A percentile compares a stretch with the other conserved stretches of the same genome.
These are phyloP conservation scores for Manihot esculenta DNA, from an alignment of 441 rosid species.

Conservation along the genomic window DNA sequence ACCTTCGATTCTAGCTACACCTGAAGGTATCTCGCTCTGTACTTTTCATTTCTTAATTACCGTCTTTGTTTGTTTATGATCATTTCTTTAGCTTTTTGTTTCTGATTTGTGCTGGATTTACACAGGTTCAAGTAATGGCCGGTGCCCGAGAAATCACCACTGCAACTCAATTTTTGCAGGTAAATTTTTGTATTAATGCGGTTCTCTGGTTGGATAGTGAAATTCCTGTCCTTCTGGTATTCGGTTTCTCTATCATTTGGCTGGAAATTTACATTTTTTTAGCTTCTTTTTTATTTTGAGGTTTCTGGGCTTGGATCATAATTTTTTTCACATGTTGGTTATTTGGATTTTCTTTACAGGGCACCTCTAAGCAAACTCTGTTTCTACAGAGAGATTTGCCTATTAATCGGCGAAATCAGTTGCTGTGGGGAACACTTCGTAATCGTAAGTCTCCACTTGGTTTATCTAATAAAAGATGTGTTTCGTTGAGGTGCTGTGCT, in stretches of 20 bases:
- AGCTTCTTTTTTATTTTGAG: background rate
- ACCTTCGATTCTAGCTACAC: background rate
- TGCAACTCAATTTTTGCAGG: constrained; percentile 44
- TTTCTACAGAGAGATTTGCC: constrained; percentile 42
- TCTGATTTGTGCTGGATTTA: background rate
- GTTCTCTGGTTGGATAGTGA: no score
- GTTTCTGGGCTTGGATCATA: background rate
- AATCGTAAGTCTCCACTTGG: constrained; percentile 23
- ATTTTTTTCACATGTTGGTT: background rate
- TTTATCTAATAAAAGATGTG: constrained; percentile 28
- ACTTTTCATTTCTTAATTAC: no score
- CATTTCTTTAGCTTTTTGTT: background rate
- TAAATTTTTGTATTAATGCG: constrained; percentile 21
- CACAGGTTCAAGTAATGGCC: constrained; percentile 33
- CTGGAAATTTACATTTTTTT: background rate
- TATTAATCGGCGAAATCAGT: constrained; percentile 31
- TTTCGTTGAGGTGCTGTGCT: constrained; percentile 52
- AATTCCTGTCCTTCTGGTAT: background rate
- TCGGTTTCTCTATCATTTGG: background rate
- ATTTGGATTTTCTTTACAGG: constrained; percentile 43
- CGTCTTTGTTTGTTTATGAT: background rate
- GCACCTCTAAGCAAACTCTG: constrained; percentile 57
- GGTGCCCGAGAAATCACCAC: constrained; percentile 41
- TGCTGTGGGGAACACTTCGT: constrained; percentile 50
- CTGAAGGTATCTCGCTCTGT: no score